A percentile compares a stretch with the other conserved stretches of the same genome.
Conservation (phyloP, 2,329 filamentous ascomycete species). For the Fusarium chlamydosporum region DNA sequence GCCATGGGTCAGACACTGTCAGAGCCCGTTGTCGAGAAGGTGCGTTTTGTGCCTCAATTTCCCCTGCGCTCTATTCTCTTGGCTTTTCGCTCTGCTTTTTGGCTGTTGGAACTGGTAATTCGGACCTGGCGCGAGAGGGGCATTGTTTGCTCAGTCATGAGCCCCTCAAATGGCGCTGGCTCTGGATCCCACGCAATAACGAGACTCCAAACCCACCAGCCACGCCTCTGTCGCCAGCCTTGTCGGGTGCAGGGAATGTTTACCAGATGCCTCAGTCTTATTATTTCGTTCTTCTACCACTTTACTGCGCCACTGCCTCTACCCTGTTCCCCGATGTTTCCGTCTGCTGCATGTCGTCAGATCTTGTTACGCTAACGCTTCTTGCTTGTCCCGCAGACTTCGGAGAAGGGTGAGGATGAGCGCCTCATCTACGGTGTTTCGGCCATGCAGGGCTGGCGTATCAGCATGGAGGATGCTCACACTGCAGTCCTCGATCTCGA, state of each 20-base stretch:
- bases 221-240: conserved; percentile 31
- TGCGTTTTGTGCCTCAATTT: conserved; percentile 58
- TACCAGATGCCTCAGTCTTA: background rate
- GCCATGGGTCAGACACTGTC: conserved; percentile 98
- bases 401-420: conserved; percentile 91
- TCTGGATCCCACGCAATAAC: conserved; percentile 19
- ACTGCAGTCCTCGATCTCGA: conserved; percentile 86
- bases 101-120: conserved; percentile 27
- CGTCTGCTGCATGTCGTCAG: conserved; percentile 27
- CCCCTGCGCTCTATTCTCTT: conserved; percentile 10
- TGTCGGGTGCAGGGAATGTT: conserved; percentile 2
- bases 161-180: conserved; percentile 44
- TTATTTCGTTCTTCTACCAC: background rate
- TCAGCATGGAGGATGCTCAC: conserved; percentile 99
- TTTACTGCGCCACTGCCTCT: conserved; percentile 2
- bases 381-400: conserved; percentile 71
- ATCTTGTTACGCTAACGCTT: conserved; percentile 48
- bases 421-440: conserved; percentile 93
- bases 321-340: conserved; percentile 38
- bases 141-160: conserved; percentile 41
- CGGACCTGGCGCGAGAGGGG: conserved; percentile 40
- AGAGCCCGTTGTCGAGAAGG: conserved; percentile 99
- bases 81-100: conserved; percentile 24
- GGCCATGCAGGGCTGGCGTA: conserved; percentile 99
- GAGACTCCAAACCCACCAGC: conserved; percentile 16